A percentile compares a stretch with the other conserved stretches of the same genome.
Evolutionary conservation across 306 rosid genomes (phyloP).

Genomic region (Hippophae gyantsensis): DNA sequence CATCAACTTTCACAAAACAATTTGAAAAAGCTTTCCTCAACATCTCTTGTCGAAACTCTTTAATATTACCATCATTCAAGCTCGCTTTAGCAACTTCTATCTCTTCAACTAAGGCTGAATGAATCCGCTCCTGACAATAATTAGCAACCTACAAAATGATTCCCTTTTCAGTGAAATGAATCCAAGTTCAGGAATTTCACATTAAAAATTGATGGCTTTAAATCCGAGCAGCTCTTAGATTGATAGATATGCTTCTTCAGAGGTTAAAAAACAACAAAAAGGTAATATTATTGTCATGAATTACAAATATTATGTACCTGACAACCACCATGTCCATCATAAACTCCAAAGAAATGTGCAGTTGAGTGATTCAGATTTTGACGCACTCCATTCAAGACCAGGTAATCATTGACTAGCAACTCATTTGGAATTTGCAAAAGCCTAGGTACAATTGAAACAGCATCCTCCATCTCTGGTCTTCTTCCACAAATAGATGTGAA

Average conservation of each 20-base stretch:
- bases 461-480: slow-evolving; percentile 86
- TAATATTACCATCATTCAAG: slow-evolving; percentile 14
- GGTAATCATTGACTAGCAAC: slow-evolving; percentile 33
- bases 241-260: no score
- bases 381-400: slow-evolving; percentile 10
- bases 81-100: slow-evolving; percentile 33
- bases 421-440: slow-evolving; percentile 39
- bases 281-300: no score
- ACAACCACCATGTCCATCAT: slow-evolving; percentile 80
- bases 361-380: slow-evolving; percentile 15
- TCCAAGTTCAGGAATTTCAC: slow-evolving; percentile 11
- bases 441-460: slow-evolving; percentile 42
- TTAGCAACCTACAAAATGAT: slow-evolving; percentile 58
- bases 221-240: no score
- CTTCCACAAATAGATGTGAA: slow-evolving; percentile 52
- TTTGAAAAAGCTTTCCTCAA: slow-evolving; percentile 55
- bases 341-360: slow-evolving; percentile 69
- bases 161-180: slow-evolving; percentile 6
- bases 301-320: slow-evolving; percentile 33
- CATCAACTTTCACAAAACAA: slow-evolving; percentile 59
- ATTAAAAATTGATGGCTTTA: neutral
- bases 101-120: slow-evolving; percentile 55
- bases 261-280: no score
- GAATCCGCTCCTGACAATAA: slow-evolving; percentile 60
- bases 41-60: slow-evolving; percentile 31